Evolutionary conservation across 306 rosid genomes (phyloP), one percentile per base, ranked within the genome.

Genomic region (Dalbergia oliveri): DNA sequence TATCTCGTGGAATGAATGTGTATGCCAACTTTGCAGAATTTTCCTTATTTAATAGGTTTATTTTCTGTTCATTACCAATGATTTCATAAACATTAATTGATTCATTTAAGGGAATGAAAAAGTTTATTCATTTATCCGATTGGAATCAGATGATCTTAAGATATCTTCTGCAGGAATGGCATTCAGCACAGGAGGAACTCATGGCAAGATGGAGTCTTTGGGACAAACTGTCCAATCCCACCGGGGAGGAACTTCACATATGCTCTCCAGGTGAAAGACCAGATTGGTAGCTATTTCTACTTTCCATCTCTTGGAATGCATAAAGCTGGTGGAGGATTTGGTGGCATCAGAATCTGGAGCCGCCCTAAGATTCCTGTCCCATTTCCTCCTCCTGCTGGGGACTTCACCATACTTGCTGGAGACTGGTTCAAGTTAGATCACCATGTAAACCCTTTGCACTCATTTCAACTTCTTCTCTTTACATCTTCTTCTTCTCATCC

Each of bases 281-380:
- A 87, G 79, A 87, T 87, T 16, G 90, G 90, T 45, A 87, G 73
- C 77, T 87, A 45, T 53, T 87, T 87, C 88, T 87, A 87, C 83
- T 84, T 87, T 59, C 90, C 90, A 16, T 81, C 87, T 78, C 79
- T 87, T 69, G 90, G 82, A 69, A 73, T 87, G 82, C 90, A 87
- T 11, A 87, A 87, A 65, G 86, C 86, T 37, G 86, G 79, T 5
- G 85, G 90, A 39, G 90, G 68, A 77, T 87, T 87, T 74, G 87
- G 90, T 34, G 79, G 77, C 72, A 81, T 87, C 84, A 87, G 99
- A 89, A 87, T 95, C 47, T 90, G 91, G 93, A 95, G 99, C 82
- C 97, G 99, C 18, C 99, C 98, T 5, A 75, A 68, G 74, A 95
- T 95, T 87, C 98, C 99, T 0, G 96, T 93, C 71, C 99, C 99